phyloP scores from a whole-genome alignment of 768 basidiomycete genomes.

The Hericium rajendrae region DNA sequence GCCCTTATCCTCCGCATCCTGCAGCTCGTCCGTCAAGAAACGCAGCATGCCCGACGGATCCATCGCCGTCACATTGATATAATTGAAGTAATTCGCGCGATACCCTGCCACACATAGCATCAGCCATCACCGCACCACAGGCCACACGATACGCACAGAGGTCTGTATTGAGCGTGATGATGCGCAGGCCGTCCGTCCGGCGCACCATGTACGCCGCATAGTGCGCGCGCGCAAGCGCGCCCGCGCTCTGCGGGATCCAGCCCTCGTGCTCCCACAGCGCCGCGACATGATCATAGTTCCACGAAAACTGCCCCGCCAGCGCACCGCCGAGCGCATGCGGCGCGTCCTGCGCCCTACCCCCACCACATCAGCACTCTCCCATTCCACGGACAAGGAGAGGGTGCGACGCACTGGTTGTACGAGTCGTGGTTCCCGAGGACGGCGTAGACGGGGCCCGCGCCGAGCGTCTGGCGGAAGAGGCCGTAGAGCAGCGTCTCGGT shows the following conservation, averaged over 20 bases:
- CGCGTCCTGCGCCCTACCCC: conserved; percentile 46
- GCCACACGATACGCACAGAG: conserved; percentile 40
- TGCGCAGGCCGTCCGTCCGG: conserved; percentile 52
- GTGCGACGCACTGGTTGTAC: conserved; percentile 44
- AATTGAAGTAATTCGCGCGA: conserved; percentile 67
- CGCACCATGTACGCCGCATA: conserved; percentile 68
- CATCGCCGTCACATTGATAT: conserved; percentile 60
- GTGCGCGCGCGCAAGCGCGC: conserved; percentile 50
- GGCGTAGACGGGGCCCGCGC: conserved; percentile 64
- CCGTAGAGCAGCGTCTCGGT: conserved; percentile 53
- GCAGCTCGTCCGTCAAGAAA: conserved; percentile 70
- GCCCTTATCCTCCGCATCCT: conserved; percentile 67
- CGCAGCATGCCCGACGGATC: conserved; percentile 71
- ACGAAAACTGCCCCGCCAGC: conserved; percentile 54
- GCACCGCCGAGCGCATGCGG: conserved; percentile 45
- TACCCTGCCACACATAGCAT: not conserved
- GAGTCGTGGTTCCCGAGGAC: conserved; percentile 73
- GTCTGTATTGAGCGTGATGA: conserved; percentile 72
- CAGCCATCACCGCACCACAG: not conserved
- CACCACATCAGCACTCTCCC: not conserved
- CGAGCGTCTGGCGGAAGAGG: conserved; percentile 51
- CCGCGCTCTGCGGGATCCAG: conserved; percentile 55
- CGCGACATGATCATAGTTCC: conserved; percentile 73
- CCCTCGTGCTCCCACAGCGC: conserved; percentile 59
- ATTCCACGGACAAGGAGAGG: too few relatives aligned